phyloP scores from a whole-genome alignment of 1,284 basidiomycete genomes.

The Athelia sp. region DNA sequence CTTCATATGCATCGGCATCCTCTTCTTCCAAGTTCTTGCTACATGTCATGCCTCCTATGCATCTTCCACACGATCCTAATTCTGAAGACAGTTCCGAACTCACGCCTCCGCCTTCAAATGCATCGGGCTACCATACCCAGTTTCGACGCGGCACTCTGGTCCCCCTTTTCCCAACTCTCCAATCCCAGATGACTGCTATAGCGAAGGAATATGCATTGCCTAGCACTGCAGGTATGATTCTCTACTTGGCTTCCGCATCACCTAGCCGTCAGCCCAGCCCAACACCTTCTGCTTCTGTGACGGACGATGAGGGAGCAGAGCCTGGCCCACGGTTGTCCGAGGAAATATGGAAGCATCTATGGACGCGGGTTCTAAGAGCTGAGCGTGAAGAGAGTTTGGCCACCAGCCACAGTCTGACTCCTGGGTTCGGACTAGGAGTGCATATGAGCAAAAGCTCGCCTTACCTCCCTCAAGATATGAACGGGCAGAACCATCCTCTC shows the following conservation, averaged over 20 bases:
- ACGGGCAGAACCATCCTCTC: conserved; percentile 21
- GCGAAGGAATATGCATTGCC: conserved; percentile 86
- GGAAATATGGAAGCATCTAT: conserved; percentile 79
- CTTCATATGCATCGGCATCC: conserved; percentile 25
- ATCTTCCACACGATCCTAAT: conserved; percentile 58
- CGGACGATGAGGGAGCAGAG: conserved; percentile 36
- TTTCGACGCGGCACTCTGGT: conserved; percentile 74
- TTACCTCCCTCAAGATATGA: conserved; percentile 35
- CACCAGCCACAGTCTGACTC: conserved; percentile 33
- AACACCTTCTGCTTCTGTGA: conserved; percentile 12
- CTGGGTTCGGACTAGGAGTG: conserved; percentile 37
- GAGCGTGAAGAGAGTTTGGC: conserved; percentile 54
- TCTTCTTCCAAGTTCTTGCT: conserved; percentile 60
- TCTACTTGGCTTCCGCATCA: conserved; percentile 64
- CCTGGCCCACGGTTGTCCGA: conserved; percentile 77
- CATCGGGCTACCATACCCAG: conserved; percentile 72
- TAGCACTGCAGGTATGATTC: conserved; percentile 68
- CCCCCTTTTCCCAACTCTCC: conserved; percentile 65
- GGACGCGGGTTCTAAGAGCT: conserved; percentile 62
- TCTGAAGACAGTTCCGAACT: conserved; percentile 32
- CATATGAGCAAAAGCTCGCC: conserved; percentile 38
- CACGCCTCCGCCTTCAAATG: conserved; percentile 44
- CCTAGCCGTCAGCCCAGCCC: conserved; percentile 12
- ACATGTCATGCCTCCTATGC: conserved; percentile 69
- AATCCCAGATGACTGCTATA: conserved; percentile 71